Evolutionary conservation across 805 yeast species (phyloP).

Genomic region (Metschnikowia proteae): DNA sequence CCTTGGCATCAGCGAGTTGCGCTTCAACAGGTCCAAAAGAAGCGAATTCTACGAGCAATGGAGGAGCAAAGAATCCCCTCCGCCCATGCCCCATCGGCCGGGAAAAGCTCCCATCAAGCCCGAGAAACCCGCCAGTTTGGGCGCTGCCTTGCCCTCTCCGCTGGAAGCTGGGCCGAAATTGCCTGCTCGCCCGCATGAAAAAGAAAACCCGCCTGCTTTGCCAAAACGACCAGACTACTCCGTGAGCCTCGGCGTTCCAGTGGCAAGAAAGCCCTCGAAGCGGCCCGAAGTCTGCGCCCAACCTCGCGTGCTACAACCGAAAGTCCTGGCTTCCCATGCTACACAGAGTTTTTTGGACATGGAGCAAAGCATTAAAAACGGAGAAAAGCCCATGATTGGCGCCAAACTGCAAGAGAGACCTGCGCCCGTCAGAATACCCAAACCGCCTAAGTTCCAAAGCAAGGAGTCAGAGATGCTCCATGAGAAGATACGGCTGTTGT

Average conservation of each 20-base stretch:
- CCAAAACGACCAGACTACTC: conserved; percentile 9
- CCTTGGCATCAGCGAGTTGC: conserved; percentile 13
- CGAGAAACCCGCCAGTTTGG: neutral
- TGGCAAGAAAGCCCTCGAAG: neutral
- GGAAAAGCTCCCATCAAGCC: neutral
- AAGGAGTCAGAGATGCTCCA: conserved; percentile 9
- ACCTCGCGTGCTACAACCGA: neutral
- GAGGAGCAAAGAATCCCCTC: conserved; percentile 15
- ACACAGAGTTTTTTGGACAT: conserved; percentile 4
- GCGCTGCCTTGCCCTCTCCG: neutral
- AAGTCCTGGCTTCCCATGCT: neutral
- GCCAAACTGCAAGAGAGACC: neutral
- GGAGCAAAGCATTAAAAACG: neutral
- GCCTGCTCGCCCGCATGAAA: neutral
- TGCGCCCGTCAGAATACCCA: conserved; percentile 9
- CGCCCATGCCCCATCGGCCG: conserved; percentile 14
- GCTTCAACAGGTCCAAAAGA: conserved; percentile 18
- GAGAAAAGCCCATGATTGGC: neutral
- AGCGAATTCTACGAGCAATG: conserved; percentile 5
- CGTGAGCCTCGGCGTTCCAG: neutral
- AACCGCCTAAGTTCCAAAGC: conserved; percentile 9
- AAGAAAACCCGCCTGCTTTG: conserved; percentile 7
- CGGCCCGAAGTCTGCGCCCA: neutral
- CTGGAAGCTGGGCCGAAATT: neutral
- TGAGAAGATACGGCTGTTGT: conserved; percentile 7